Conservation (phyloP, 148 eudicot genomes). For the Selenicereus undatus region DNA sequence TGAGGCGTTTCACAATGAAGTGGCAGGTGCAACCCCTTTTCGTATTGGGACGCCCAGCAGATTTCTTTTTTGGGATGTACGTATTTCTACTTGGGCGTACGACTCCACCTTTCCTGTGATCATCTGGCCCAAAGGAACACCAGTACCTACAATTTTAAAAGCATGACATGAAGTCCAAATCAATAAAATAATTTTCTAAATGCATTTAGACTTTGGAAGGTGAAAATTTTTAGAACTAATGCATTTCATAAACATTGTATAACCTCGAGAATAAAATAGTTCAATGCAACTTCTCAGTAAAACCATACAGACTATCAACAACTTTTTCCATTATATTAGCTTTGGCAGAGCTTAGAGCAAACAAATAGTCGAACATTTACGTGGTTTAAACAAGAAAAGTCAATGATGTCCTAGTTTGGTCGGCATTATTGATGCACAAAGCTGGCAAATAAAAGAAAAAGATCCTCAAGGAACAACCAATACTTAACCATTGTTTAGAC, state of each 20-base stretch:
- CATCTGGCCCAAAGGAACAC: conserved; percentile 99
- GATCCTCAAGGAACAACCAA: not conserved
- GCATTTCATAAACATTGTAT: too few species aligned
- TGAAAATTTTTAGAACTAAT: not conserved
- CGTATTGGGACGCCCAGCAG: conserved; percentile 86
- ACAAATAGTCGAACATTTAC: not conserved
- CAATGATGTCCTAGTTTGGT: not conserved
- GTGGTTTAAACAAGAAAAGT: not conserved
- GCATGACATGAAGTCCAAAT: not conserved
- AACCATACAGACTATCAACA: not conserved
- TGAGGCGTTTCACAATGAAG: conserved; percentile 87
- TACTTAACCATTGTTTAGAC: not conserved
- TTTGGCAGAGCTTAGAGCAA: not conserved
- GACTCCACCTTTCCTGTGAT: conserved; percentile 79
- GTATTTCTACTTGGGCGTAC: conserved; percentile 88
- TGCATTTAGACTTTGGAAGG: not conserved
- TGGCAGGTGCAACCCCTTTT: conserved; percentile 98
- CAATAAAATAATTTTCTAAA: not conserved
- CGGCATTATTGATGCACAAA: not conserved
- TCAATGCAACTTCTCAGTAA: not conserved
- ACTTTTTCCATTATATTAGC: not conserved
- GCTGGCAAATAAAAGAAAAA: not conserved
- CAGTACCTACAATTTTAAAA: conserved; percentile 59
- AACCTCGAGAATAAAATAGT: not conserved
- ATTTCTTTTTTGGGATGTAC: conserved; percentile 60